Base-by-base conservation (phyloP, 352 stramenopile species). In the Chrysophaeum taylorii region DNA sequence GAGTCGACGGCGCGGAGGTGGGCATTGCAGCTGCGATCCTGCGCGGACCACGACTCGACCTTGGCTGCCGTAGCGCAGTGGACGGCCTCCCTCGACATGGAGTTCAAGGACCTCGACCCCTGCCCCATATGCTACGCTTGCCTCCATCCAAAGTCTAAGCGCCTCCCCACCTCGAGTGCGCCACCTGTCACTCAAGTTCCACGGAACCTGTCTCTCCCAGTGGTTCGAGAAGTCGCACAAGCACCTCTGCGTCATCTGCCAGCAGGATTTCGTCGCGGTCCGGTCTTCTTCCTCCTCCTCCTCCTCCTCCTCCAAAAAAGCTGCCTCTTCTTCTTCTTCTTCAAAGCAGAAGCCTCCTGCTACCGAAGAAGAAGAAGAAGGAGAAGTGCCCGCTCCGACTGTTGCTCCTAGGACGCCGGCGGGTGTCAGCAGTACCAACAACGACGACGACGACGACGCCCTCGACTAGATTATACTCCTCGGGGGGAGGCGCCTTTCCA, bases 91-190 rank as follows among this genome's bases (percentile, higher is more conserved):
- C 76, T 93, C 7, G 84, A 92, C 52, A 84, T 89, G 68, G 83
- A 92, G 73, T 86, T 93, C 62, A 78, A 88, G 41, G 86, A 85
- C 15, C 78, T 92, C 15, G 88, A 94, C 69, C 86, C 87, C 25
- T 94, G 88, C 73, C 86, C 86, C 7, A 85, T 94, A 45, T 94
- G 88, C 66, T 94, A 93, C 70, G 84, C 78, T 29, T 82, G 90
- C 23, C 71, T 94, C 9, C 84, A 89, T 63, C 79, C 86, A 1
- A 89, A 86, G 64, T 86, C 81, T 23, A 79, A 90, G 64, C 81
- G 79, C 29, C 80, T 92, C 68, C 88, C 9, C 78, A 82, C 66
- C 57, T 90, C 61, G 61, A 86, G 67, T 94, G 88, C 73, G 82
- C 82, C 25, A 86, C 81, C 29, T 94, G 88, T 67, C 74, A 84